Evolutionary conservation across 2,329 filamentous ascomycete species (phyloP), one percentile per base, ranked within the genome.

Genomic region (Talaromyces sp.): DNA sequence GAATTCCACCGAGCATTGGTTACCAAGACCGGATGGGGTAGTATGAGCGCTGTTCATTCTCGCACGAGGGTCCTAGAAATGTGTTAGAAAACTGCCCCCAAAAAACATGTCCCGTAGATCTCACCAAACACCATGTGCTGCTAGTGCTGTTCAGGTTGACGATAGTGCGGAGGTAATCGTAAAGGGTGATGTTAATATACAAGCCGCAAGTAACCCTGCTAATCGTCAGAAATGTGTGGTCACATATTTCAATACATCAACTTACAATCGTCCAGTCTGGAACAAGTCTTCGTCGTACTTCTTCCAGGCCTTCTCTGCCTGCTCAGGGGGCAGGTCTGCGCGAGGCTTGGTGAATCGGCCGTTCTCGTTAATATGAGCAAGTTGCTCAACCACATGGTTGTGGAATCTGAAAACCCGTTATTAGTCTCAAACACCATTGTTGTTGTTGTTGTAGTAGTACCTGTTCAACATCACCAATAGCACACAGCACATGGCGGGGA

Each of bases 1-100:
- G 81, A 96, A 96, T 77, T 96, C 92, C 3, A 89, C 90, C 0
- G 90, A 93, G 5, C 93, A 90, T 65, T 89, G 87, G 69, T 95
- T 96, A 57, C 92, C 92, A 0, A 89, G 85, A 49, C 90, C 92
- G 27, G 86, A 82, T 52, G 90, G 85, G 0, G 88, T 84, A 0
- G 85, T 83, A 1, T 83, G 74, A 33, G 81, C 80, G 81, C 82
- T 82, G 44, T 84, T 86, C 74, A 88, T 89, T 66, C 89, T 85
- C 13, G 85, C 83, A 27, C 91, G 83, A 0, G 91, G 91, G 68
- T 95, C 90, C 67, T 71, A 49, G 30, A 32, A 19, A n/a, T 27
- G 15, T 55, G 30, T 60, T 30, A 56, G 39, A n/a, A 51, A 7
- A 8, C 9, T 3, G 8, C 17, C 13, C n/a, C 27, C 6, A 25